Evolutionary conservation across 2,329 filamentous ascomycete species (phyloP).

Genomic region (Biscogniauxia mediterranea): DNA sequence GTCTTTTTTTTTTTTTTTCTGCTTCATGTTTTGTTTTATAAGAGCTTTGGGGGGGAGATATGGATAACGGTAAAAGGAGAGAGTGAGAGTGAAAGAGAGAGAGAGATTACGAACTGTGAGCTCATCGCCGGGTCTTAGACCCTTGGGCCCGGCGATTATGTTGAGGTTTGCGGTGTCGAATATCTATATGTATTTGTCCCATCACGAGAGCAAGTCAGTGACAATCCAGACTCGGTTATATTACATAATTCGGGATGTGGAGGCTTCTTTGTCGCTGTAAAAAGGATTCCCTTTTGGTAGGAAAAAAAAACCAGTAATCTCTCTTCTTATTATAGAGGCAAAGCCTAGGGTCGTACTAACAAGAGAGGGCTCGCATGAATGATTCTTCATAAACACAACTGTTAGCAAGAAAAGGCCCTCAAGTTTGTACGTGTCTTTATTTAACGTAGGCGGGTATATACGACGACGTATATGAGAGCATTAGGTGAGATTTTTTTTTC

Average conservation of each 20-base stretch:
- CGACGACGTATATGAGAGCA: too few relatives aligned
- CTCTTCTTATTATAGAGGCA: too few relatives aligned
- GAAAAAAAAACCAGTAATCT: too few relatives aligned
- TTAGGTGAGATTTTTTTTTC: not conserved
- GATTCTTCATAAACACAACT: constrained; percentile 44
- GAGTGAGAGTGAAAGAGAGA: not conserved
- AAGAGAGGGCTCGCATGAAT: constrained; percentile 64
- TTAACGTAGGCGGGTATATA: not conserved
- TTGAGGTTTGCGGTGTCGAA: constrained; percentile 58
- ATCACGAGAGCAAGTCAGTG: not conserved
- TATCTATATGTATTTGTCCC: constrained; percentile 40
- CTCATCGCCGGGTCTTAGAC: constrained; percentile 55
- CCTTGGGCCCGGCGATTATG: constrained; percentile 57
- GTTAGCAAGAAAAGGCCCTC: not conserved
- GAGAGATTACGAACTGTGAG: constrained; percentile 45
- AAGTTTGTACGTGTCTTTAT: not conserved
- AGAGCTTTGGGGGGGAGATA: not conserved
- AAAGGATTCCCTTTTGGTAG: too few relatives aligned
- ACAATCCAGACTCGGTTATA: not conserved
- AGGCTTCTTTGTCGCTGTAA: not conserved
- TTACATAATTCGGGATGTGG: not conserved
- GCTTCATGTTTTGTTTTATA: constrained; percentile 3
- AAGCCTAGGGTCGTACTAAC: constrained; percentile 40
- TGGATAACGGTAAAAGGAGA: not conserved
- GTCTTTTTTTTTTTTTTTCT: not conserved